Conservation (phyloP, 2,329 filamentous ascomycete genomes). For the Neofusicoccum laricinum region DNA sequence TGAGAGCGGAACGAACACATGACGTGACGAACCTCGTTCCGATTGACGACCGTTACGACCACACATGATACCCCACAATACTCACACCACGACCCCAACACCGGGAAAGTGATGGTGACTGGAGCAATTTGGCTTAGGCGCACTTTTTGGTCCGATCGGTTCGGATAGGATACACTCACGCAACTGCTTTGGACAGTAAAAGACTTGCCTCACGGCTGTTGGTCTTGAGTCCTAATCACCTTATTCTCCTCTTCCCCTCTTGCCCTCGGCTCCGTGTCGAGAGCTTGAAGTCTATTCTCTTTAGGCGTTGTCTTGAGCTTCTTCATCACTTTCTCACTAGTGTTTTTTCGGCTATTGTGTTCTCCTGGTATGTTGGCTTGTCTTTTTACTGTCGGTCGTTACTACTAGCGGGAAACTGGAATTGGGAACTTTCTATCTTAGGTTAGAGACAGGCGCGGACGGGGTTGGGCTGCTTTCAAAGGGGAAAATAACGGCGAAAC, state of each 20-base stretch:
- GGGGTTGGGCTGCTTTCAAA: background rate
- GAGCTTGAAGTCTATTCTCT: background rate
- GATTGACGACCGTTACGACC: slow-evolving; percentile 10
- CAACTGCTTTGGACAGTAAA: background rate
- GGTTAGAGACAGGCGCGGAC: background rate
- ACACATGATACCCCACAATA: slow-evolving; percentile 13
- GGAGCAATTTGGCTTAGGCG: slow-evolving; percentile 5
- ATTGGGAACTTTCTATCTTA: background rate
- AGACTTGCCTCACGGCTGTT: background rate
- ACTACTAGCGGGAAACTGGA: background rate
- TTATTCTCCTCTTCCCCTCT: background rate
- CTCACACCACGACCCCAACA: background rate
- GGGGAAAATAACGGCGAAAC: background rate
- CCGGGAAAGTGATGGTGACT: background rate
- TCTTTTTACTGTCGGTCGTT: background rate
- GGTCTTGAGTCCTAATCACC: background rate
- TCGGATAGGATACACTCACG: background rate
- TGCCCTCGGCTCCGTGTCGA: background rate
- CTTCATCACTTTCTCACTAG: background rate
- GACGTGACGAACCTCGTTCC: slow-evolving; percentile 1
- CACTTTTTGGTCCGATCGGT: background rate
- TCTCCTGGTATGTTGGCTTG: background rate
- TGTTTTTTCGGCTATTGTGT: background rate
- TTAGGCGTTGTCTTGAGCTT: background rate
- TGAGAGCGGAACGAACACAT: background rate